Evolutionary conservation across 176 grass and related monocot genomes (phyloP).

Genomic region (Ampelocalamus luodianensis): DNA sequence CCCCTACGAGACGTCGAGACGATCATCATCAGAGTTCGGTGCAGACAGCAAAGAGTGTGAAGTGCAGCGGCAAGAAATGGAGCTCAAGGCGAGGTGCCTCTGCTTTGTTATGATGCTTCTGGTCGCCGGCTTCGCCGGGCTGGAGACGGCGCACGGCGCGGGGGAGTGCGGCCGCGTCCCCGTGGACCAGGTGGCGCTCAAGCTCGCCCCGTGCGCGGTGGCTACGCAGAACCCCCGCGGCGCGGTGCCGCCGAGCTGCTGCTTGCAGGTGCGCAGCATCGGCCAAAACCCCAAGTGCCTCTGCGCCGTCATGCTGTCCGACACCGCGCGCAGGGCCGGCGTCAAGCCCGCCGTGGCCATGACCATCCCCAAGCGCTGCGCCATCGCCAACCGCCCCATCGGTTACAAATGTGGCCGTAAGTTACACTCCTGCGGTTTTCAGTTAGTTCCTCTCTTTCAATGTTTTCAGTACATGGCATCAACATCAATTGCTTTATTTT

Average conservation of each 20-base stretch:
- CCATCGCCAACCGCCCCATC: slow-evolving; percentile 65
- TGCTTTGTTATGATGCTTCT: slow-evolving; percentile 51
- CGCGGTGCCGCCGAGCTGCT: slow-evolving; percentile 57
- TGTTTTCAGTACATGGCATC: not conserved
- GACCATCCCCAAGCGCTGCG: slow-evolving; percentile 87
- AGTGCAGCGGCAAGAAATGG: slow-evolving; percentile 46
- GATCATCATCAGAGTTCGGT: not conserved
- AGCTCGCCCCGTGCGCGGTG: slow-evolving; percentile 64
- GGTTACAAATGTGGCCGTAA: slow-evolving; percentile 91
- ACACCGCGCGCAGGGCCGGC: slow-evolving; percentile 62
- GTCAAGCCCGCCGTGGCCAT: slow-evolving; percentile 77
- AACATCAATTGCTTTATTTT: not conserved
- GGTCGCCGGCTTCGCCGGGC: slow-evolving; percentile 15
- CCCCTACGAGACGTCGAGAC: not conserved
- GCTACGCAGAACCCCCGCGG: slow-evolving; percentile 62
- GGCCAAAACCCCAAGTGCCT: slow-evolving; percentile 69
- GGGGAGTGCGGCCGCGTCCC: slow-evolving; percentile 73
- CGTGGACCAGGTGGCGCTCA: slow-evolving; percentile 58
- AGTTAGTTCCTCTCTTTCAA: not conserved
- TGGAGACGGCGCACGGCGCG: slow-evolving; percentile 49
- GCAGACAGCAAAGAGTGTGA: not conserved
- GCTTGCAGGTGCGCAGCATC: slow-evolving; percentile 64
- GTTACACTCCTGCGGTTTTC: not conserved
- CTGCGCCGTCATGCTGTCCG: slow-evolving; percentile 83
- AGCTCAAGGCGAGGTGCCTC: slow-evolving; percentile 43